These are phyloP conservation scores for Chrysosporium queenslandicum DNA, from an alignment of 2,329 filamentous ascomycete genomes.

Conservation along the genomic window DNA sequence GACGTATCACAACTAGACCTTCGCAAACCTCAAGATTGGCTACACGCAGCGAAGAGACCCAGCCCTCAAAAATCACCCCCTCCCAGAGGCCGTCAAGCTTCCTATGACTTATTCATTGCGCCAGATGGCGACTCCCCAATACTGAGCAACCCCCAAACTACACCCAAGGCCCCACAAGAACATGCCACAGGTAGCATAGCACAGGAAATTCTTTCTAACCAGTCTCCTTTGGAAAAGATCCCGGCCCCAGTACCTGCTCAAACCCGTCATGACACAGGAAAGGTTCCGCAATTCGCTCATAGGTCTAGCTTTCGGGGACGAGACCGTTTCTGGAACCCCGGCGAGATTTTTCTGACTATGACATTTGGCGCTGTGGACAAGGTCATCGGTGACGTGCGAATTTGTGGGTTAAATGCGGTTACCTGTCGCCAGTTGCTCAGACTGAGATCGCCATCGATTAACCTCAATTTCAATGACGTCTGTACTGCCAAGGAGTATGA, in stretches of 20 bases:
- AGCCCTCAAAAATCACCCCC: not conserved
- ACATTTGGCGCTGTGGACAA: slow-evolving; percentile 25
- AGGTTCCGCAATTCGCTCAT: not conserved
- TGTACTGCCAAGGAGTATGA: slow-evolving; percentile 25
- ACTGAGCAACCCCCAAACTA: not conserved
- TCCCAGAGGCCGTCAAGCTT: not conserved
- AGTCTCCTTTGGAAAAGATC: not conserved
- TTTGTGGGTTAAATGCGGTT: slow-evolving; percentile 22
- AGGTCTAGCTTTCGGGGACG: not conserved
- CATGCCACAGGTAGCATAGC: not conserved
- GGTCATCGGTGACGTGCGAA: slow-evolving; percentile 24
- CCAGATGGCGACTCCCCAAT: slow-evolving; percentile 13
- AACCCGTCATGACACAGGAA: not conserved
- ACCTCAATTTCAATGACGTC: slow-evolving; percentile 28
- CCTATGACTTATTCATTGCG: slow-evolving; percentile 19
- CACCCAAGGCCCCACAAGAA: not conserved
- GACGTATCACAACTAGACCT: slow-evolving; percentile 30
- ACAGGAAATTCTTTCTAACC: not conserved
- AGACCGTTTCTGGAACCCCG: slow-evolving; percentile 16
- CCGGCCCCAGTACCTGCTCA: not conserved
- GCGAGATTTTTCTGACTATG: slow-evolving; percentile 24
- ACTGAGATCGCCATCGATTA: slow-evolving; percentile 18
- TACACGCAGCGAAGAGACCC: not conserved
- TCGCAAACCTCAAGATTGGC: slow-evolving; percentile 28
- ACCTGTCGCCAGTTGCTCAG: slow-evolving; percentile 17